Evolutionary conservation across 2,329 filamentous ascomycete genomes (phyloP).

Genomic region (Sphaerulina vaccinii): DNA sequence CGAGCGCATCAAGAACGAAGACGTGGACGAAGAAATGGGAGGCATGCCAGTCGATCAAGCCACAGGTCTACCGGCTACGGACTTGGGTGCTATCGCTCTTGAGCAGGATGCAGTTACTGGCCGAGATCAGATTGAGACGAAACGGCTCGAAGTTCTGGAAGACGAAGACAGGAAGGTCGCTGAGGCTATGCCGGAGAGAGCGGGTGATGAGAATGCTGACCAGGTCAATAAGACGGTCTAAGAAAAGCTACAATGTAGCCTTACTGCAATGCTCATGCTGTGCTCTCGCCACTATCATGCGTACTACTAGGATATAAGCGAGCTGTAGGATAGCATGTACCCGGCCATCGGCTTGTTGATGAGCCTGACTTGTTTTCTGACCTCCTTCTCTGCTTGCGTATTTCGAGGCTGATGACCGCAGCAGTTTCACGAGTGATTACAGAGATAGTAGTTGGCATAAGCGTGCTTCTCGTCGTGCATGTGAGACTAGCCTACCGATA

Average conservation of each 20-base stretch:
- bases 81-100: slow-evolving; percentile 28
- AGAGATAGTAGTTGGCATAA: too few species aligned
- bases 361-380: too few species aligned
- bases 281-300: neutral
- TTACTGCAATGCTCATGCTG: neutral
- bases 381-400: too few species aligned
- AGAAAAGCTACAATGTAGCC: neutral
- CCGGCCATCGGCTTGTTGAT: too few species aligned
- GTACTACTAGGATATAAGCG: neutral
- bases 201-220: slow-evolving; percentile 49
- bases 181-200: slow-evolving; percentile 46
- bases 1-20: slow-evolving; percentile 21
- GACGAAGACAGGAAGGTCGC: slow-evolving; percentile 37
- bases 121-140: slow-evolving; percentile 41
- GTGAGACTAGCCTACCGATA: too few species aligned
- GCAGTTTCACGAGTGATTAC: too few species aligned
- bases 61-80: slow-evolving; percentile 12
- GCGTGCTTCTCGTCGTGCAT: too few species aligned
- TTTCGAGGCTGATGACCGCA: too few species aligned
- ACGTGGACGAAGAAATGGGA: slow-evolving; percentile 13
- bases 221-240: slow-evolving; percentile 50
- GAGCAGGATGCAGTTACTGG: slow-evolving; percentile 42
- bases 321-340: too few species aligned
- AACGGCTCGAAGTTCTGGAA: slow-evolving; percentile 44
- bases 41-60: slow-evolving; percentile 8